Conservation (phyloP, 129 eudicot species). For the Artemisia annua region DNA sequence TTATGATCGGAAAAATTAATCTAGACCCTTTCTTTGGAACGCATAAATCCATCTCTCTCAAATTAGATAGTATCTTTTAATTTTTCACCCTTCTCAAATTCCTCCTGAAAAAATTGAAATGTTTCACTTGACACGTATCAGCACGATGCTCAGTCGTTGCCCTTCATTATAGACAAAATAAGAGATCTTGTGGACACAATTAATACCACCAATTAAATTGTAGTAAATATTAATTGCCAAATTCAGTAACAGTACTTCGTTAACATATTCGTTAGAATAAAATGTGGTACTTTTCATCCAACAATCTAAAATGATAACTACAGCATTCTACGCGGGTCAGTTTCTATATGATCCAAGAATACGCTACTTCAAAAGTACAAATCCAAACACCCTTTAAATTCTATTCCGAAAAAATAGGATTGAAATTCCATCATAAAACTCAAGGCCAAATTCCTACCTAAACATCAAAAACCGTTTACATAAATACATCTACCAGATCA, state of each 20-base stretch:
- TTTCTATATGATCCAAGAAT: not conserved
- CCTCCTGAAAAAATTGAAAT: not conserved
- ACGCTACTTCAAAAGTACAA: no score
- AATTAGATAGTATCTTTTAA: no score
- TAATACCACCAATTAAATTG: conserved; percentile 2
- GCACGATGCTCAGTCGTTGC: not conserved
- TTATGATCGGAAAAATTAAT: not conserved
- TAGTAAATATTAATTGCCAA: not conserved
- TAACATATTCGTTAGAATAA: not conserved
- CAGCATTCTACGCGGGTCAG: not conserved
- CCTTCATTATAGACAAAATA: not conserved
- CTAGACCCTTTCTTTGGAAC: conserved; percentile 1
- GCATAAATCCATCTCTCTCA: not conserved
- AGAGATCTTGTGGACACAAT: not conserved
- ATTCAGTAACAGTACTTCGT: not conserved
- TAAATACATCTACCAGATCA: no score
- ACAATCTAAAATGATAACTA: not conserved
- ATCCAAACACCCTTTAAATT: not conserved
- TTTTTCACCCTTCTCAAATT: no score
- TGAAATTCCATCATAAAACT: not conserved
- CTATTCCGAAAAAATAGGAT: not conserved
- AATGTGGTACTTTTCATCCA: not conserved
- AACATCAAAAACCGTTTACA: no score
- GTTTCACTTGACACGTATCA: not conserved
- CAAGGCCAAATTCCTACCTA: not conserved